Base-by-base conservation (phyloP, 2,329 filamentous ascomycete genomes). In the Aspergillus quadrilineatus region DNA sequence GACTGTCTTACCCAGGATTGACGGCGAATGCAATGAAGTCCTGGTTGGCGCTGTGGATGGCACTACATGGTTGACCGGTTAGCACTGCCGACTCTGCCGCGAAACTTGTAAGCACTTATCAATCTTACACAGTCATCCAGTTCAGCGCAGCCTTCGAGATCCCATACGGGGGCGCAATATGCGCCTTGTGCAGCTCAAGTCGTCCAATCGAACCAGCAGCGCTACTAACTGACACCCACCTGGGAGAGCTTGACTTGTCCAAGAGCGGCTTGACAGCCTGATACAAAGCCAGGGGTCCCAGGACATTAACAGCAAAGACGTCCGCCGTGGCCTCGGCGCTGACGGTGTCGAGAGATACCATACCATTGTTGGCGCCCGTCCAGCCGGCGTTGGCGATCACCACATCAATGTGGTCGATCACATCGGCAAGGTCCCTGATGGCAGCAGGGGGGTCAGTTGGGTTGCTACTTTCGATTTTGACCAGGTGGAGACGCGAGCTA, bases 361-460 rank as follows among this genome's bases (percentile, higher is more conserved):
- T 32, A 15, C 28, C 12, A 4, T 4, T n/a, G 10, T 32, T 6
- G 17, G 10, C 26, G 14, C 28, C 44, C 7, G 28, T 15, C 2
- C 29, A 12, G 37, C 49, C 49, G n/a, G 49, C 49, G 49, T 51
- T 51, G 37, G 49, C 49, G 14, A 51, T 51, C 30, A 51, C 49
- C 22, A 51, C 36, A 34, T 51, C 49, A 28, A 51, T 22, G 37
- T 42, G 10, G 37, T 8, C 15, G 26, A 51, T 51, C 10, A 6
- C 37, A 6, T 44, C 30, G 6, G 29, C n/a, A 28, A 51, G 49
- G 8, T 29, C 10, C 17, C n/a, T 26, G 22, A 44, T n/a, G 26
- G 37, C 37, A 9, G 10, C 26, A 4, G 7, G 0, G 26, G 49
- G 15, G 49, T 51, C 49, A 22, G 22, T 34, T n/a, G 39, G 17